Conservation (phyloP, 305 asterid species). For the Stenogyne calaminthoides region DNA sequence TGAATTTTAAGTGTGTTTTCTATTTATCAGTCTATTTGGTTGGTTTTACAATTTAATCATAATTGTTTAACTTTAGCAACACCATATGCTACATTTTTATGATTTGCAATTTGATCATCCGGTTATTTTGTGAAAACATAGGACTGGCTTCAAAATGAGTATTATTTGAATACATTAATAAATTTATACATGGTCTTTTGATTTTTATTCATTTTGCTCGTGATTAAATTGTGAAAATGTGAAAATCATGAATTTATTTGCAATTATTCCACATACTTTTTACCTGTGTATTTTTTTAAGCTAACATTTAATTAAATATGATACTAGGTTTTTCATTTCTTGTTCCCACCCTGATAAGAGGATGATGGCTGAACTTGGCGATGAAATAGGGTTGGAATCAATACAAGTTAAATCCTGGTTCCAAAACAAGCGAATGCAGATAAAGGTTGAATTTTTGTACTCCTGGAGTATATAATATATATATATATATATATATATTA, state of each 20-base stretch:
- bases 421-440: conserved; percentile 50
- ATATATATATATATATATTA: too few relatives aligned
- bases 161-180: too few relatives aligned
- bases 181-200: too few relatives aligned
- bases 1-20: not conserved
- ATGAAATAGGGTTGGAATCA: conserved; percentile 39
- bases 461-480: too few relatives aligned
- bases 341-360: conserved; percentile 43
- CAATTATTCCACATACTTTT: not conserved
- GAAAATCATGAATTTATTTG: not conserved
- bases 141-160: too few relatives aligned
- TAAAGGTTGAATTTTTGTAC: conserved; percentile 36
- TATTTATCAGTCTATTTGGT: not conserved
- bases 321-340: conserved; percentile 35
- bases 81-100: not conserved
- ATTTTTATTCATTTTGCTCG: too few relatives aligned
- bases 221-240: not conserved
- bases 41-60: not conserved
- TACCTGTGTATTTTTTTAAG: not conserved
- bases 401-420: conserved; percentile 55
- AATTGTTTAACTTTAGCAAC: too few relatives aligned
- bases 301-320: not conserved
- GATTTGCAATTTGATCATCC: too few relatives aligned
- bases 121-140: too few relatives aligned
- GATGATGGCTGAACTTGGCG: conserved; percentile 38